Evolutionary conservation across 176 grass and related monocot species (phyloP).

Genomic region (Saccharum officinarum): DNA sequence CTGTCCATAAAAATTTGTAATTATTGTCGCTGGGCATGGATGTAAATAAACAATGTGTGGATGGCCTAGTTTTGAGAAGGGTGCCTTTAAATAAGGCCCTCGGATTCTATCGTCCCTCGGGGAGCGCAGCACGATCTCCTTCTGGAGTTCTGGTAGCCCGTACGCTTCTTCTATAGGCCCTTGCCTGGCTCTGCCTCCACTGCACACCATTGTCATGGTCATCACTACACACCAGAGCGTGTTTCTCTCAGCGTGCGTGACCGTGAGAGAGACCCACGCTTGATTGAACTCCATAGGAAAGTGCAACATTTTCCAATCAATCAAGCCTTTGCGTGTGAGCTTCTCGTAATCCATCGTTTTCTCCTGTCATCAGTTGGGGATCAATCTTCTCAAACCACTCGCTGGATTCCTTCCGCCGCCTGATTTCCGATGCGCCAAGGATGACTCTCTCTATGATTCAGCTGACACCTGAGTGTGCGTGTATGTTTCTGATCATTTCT

Average conservation of each 20-base stretch:
- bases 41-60: slow-evolving; percentile 18
- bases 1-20: neutral
- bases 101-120: slow-evolving; percentile 29
- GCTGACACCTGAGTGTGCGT: no score
- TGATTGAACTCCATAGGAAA: neutral
- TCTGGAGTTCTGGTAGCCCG: no score
- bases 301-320: neutral
- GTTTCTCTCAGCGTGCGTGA: neutral
- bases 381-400: neutral
- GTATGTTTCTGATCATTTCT: neutral
- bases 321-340: neutral
- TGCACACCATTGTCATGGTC: slow-evolving; percentile 2
- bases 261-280: neutral
- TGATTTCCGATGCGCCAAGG: neutral
- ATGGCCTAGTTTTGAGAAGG: slow-evolving; percentile 16
- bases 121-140: slow-evolving; percentile 25
- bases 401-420: neutral
- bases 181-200: no score
- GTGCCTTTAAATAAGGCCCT: slow-evolving; percentile 34
- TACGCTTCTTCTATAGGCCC: neutral
- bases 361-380: neutral
- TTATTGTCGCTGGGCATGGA: neutral
- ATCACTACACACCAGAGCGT: neutral
- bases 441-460: no score
- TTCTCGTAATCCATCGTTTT: neutral